phyloP scores from a whole-genome alignment of 148 eudicot species.

The Camellia granthamiana region DNA sequence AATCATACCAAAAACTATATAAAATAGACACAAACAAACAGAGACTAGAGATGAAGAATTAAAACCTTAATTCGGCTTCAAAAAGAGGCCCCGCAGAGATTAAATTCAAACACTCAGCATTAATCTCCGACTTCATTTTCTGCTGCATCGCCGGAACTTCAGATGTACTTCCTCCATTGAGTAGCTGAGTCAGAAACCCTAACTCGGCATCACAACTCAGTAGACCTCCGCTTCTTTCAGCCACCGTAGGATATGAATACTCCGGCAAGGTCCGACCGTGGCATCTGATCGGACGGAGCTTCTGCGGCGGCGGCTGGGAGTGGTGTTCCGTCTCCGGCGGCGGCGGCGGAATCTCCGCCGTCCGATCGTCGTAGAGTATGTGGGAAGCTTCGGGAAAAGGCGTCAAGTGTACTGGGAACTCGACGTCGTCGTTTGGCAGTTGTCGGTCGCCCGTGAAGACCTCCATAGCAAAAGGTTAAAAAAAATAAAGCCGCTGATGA shows the following conservation, averaged over 20 bases:
- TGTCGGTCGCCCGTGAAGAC: slow-evolving; percentile 16
- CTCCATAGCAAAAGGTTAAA: slow-evolving; percentile 10
- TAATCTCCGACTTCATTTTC: slow-evolving; percentile 11
- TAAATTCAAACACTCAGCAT: slow-evolving; percentile 19
- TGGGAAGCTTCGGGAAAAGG: slow-evolving; percentile 27
- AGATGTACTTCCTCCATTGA: not conserved
- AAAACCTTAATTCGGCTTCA: slow-evolving; percentile 18
- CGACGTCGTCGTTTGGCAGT: slow-evolving; percentile 5
- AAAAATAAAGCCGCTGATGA: slow-evolving; percentile 4
- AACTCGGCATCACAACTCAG: slow-evolving; percentile 10
- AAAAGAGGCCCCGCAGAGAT: slow-evolving; percentile 24
- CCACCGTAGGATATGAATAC: not conserved
- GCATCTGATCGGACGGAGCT: slow-evolving; percentile 51
- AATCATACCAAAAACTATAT: not conserved
- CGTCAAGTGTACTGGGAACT: slow-evolving; percentile 15
- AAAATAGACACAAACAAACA: not conserved
- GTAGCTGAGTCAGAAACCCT: slow-evolving; percentile 26
- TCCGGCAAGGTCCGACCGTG: slow-evolving; percentile 19
- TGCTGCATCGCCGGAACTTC: slow-evolving; percentile 5
- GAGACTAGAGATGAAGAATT: not conserved
- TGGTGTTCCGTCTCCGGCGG: slow-evolving; percentile 13
- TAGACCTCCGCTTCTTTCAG: not conserved
- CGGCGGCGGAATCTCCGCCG: slow-evolving; percentile 17
- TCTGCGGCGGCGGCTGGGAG: slow-evolving; percentile 35
- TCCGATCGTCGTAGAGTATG: slow-evolving; percentile 7